Evolutionary conservation across 306 rosid genomes (phyloP).

Genomic region (Castanea mollissima): DNA sequence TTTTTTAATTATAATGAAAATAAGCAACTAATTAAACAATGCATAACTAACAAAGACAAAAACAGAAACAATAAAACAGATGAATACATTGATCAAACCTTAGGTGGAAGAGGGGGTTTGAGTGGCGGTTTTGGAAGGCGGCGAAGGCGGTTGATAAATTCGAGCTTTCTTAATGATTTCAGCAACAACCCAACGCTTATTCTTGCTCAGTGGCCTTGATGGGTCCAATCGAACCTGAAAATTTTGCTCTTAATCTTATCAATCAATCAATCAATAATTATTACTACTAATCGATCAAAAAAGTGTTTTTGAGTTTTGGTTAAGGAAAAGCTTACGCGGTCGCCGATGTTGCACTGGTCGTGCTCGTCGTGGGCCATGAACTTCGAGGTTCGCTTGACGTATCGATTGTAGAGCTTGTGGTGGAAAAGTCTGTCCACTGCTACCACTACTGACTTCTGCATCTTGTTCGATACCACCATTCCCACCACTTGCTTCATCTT

Average conservation of each 20-base stretch:
- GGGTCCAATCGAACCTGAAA: conserved; percentile 74
- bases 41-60: neutral
- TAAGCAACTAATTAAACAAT: no score
- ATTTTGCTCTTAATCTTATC: no score
- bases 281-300: no score
- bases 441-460: conserved; percentile 96
- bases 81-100: conserved; percentile 1
- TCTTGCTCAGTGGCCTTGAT: conserved; percentile 85
- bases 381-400: conserved; percentile 83
- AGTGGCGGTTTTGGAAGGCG: neutral
- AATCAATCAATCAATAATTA: neutral
- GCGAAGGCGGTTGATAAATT: conserved; percentile 61
- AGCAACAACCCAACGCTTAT: conserved; percentile 78
- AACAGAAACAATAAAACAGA: neutral
- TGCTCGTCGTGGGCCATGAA: conserved; percentile 92
- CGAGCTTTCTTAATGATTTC: conserved; percentile 84
- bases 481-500: conserved; percentile 88
- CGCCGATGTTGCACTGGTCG: conserved; percentile 72
- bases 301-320: no score
- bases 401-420: conserved; percentile 69
- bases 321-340: conserved; percentile 40
- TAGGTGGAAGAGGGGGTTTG: conserved; percentile 8
- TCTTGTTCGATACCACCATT: conserved; percentile 89
- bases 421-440: conserved; percentile 80
- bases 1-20: no score